These are phyloP conservation scores for Pleodorina starrii DNA, from an alignment of 139 green algal species.

Conservation along the genomic window DNA sequence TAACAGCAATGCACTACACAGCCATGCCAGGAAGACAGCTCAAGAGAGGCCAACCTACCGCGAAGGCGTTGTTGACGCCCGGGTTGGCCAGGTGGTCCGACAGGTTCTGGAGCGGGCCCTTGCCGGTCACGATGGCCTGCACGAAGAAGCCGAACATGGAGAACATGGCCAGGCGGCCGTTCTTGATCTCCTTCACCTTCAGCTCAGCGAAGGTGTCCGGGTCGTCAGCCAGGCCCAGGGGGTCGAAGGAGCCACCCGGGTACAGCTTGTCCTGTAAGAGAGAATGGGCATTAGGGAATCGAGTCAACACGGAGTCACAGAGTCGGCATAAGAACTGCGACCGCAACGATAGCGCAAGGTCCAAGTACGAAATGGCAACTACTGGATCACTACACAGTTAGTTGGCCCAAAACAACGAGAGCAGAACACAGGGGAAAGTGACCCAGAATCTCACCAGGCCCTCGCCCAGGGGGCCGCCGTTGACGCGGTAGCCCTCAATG, in stretches of 20 bases:
- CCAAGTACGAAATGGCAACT: too few species aligned
- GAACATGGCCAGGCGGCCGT: conserved; percentile 92
- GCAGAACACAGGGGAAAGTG: too few species aligned
- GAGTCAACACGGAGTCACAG: too few species aligned
- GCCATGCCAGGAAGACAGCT: too few species aligned
- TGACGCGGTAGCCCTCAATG: conserved; percentile 85
- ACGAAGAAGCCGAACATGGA: conserved; percentile 88
- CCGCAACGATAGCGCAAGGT: too few species aligned
- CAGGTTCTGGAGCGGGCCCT: conserved; percentile 85
- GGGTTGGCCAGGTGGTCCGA: conserved; percentile 85
- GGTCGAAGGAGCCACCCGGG: conserved; percentile 59
- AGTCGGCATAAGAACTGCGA: too few species aligned
- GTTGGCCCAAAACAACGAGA: too few species aligned
- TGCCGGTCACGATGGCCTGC: conserved; percentile 82
- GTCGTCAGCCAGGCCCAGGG: conserved; percentile 90
- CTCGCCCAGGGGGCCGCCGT: conserved; percentile 75
- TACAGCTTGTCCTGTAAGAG: conserved; percentile 63
- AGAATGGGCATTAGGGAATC: too few species aligned
- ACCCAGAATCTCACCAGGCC: conserved; percentile 62
- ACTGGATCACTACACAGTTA: too few species aligned
- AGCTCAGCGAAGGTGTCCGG: conserved; percentile 86
- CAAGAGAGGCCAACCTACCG: conserved; percentile 7
- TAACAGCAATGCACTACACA: too few species aligned
- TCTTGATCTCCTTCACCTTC: conserved; percentile 96
- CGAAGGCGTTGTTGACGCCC: conserved; percentile 41